Evolutionary conservation across 2,329 filamentous ascomycete species (phyloP).

Genomic region (Claviceps pusilla): DNA sequence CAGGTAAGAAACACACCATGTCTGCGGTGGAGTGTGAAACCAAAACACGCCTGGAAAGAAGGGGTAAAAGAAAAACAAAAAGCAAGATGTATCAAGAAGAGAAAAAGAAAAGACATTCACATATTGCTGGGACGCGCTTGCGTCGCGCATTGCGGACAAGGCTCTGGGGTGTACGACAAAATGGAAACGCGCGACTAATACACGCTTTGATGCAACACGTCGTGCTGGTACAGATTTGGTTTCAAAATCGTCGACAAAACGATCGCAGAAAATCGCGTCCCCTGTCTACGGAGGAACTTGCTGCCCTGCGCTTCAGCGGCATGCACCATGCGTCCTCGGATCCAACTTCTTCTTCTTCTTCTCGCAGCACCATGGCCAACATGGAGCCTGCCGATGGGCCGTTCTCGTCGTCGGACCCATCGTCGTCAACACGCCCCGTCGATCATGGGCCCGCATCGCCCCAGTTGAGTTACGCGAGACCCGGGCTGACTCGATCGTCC

Average conservation of each 20-base stretch:
- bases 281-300: conserved; percentile 62
- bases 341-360: conserved; percentile 13
- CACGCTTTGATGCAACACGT: background rate
- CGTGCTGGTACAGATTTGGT: conserved; percentile 70
- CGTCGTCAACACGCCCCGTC: conserved; percentile 9
- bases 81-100: background rate
- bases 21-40: background rate
- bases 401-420: conserved; percentile 15
- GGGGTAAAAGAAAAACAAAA: background rate
- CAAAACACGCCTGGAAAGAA: background rate
- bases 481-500: conserved; percentile 4
- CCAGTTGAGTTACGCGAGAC: conserved; percentile 4
- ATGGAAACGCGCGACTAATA: background rate
- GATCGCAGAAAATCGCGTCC: conserved; percentile 79
- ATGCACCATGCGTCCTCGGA: conserved; percentile 38
- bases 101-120: background rate
- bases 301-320: conserved; percentile 40
- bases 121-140: background rate
- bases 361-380: conserved; percentile 13
- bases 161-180: too few species aligned
- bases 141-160: too few species aligned
- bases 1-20: conserved; percentile 49
- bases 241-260: conserved; percentile 89
- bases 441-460: conserved; percentile 13
- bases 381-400: conserved; percentile 10